A percentile compares a stretch with the other conserved stretches of the same genome.
Evolutionary conservation across 176 grass and related monocot genomes (phyloP).

Genomic region (sorghum (Sorghum bicolor)): Sorghum_bicolor_NCBIv3 NC_012873.2:56154501-56155000

Average conservation of each 20-base stretch:
- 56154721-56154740: neutral
- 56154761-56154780: neutral
- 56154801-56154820: neutral
- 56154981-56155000: conserved; percentile 3
- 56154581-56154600: too few species aligned
- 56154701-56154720: neutral
- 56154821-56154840: neutral
- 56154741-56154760: neutral
- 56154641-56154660: too few species aligned
- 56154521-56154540: too few species aligned
- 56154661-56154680: neutral
- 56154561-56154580: neutral
- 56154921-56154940: neutral
- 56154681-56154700: neutral
- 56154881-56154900: neutral
- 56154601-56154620: too few species aligned
- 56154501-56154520: too few species aligned
- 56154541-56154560: neutral
- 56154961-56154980: neutral
- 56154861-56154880: neutral
- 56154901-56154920: neutral
- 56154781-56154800: neutral
- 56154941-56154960: neutral
- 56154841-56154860: neutral
- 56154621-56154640: too few species aligned